Conservation (phyloP, 345 rosid species). For the Boechera retrofracta region DNA sequence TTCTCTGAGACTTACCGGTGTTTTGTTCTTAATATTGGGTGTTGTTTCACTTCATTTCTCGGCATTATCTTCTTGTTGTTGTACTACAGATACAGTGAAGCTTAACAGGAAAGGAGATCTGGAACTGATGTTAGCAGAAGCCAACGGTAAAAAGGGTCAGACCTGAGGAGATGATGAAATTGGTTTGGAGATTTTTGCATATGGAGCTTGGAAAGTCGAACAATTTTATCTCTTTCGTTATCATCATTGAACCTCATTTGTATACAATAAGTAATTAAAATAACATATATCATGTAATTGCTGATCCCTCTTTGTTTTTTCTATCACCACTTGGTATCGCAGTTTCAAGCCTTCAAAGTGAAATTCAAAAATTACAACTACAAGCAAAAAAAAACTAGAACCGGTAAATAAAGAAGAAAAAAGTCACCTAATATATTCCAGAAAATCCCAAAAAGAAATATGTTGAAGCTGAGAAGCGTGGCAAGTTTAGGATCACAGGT, state of each 20-base stretch:
- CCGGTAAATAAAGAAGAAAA: slow-evolving; percentile 7
- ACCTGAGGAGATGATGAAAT: slow-evolving; percentile 24
- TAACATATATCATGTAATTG: not conserved
- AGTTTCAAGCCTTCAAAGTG: slow-evolving; percentile 3
- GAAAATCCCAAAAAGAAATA: not conserved
- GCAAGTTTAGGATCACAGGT: slow-evolving; percentile 49
- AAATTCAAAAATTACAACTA: not conserved
- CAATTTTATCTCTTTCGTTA: slow-evolving; percentile 3
- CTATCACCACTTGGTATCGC: not conserved
- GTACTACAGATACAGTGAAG: slow-evolving; percentile 75
- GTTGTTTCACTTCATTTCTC: not conserved
- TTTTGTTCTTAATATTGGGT: not conserved
- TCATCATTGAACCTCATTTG: slow-evolving; percentile 19
- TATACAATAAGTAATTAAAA: slow-evolving; percentile 9
- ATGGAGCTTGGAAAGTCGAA: slow-evolving; percentile 18
- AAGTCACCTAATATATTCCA: not conserved
- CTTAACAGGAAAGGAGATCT: slow-evolving; percentile 75
- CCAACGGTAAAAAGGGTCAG: slow-evolving; percentile 48
- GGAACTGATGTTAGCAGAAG: slow-evolving; percentile 64
- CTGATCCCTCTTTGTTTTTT: not conserved
- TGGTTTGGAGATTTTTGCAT: slow-evolving; percentile 35
- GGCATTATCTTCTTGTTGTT: slow-evolving; percentile 24
- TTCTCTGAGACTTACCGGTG: not conserved
- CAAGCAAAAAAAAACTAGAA: not conserved
- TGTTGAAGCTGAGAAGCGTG: slow-evolving; percentile 44